A percentile compares a stretch with the other conserved stretches of the same genome.
phyloP scores from a whole-genome alignment of 257 asterid species.

The Parsonsia alboflavescens region DNA sequence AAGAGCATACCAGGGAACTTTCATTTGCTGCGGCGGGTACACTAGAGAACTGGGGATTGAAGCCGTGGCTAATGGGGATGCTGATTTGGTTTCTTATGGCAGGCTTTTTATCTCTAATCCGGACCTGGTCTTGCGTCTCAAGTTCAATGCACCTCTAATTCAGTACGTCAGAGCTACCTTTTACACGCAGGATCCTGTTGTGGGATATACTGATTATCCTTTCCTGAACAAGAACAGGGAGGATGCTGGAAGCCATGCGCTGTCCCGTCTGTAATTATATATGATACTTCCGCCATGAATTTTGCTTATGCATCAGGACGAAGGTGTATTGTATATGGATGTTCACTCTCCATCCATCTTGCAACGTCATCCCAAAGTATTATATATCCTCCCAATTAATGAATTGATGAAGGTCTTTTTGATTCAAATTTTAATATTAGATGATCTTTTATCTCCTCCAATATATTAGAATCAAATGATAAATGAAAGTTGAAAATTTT shows the following conservation, averaged over 20 bases:
- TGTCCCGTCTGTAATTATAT: background rate
- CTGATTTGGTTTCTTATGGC: slow-evolving; percentile 66
- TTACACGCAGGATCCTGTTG: slow-evolving; percentile 55
- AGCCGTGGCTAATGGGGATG: slow-evolving; percentile 31
- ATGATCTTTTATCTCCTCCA: no score
- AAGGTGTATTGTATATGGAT: no score
- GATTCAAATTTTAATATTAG: no score
- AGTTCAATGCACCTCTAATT: slow-evolving; percentile 46
- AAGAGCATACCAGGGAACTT: slow-evolving; percentile 49
- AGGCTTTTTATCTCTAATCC: slow-evolving; percentile 70
- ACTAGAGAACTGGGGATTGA: slow-evolving; percentile 39
- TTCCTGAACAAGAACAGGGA: slow-evolving; percentile 32
- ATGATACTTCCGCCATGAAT: background rate
- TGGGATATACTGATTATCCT: slow-evolving; percentile 75
- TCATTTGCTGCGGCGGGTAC: slow-evolving; percentile 59
- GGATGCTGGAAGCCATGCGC: background rate
- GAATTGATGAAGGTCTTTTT: no score
- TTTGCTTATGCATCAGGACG: background rate
- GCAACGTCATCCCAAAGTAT: no score
- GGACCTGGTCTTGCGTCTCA: slow-evolving; percentile 47
- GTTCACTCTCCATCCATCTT: no score
- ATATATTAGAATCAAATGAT: no score
- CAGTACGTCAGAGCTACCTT: slow-evolving; percentile 54
- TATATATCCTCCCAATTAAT: no score
- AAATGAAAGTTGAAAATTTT: no score